Base-by-base conservation (phyloP, 2,329 filamentous ascomycete genomes). In the Escovopsis weberi region DNA sequence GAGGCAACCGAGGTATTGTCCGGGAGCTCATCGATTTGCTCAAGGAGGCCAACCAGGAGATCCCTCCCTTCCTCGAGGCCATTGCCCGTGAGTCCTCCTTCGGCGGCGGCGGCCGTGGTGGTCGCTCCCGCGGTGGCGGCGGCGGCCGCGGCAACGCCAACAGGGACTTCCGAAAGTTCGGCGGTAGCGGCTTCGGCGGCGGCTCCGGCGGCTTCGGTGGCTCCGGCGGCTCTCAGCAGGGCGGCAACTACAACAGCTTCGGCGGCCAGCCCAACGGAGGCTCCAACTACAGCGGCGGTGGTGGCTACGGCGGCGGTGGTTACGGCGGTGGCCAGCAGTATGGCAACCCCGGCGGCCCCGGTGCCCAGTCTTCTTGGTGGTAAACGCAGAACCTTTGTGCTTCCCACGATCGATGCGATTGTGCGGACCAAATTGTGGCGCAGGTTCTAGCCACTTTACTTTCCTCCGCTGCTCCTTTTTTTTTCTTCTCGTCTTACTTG, bases 11-110 rank as follows among this genome's bases (percentile, higher is more conserved):
- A 57, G 91, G 91, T 67, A 86, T 98, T 53, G 91, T 96, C 50
- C 84, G 91, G 53, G 91, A 96, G 56, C 79, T 98, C 48, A 77
- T 98, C 55, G 91, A 98, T n/a, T 79, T 98, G 26, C 77, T 98
- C 53, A 96, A 96, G 74, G 91, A 98, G 66, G 91, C 91, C 52
- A 94, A 98, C 70, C 91, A 98, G 66, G 91, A 98, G 59, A 78
- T 96, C 49, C 91, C 91, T 30, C 62, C 74, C 39, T 98, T 96
- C 78, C 75, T 98, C 47, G 91, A 98, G 75, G 93, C 84, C 59
- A 94, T 98, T 66, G 89, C 91, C 56, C 87, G 91, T 50, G 91
- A 98, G 68, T 84, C 86, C 50, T 84, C 84, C 55, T 94, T 78
- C 53, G 85, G 85, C 45, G 82, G 86, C 42, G 73, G 82, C 39